Base-by-base conservation (phyloP, 768 basidiomycete species). In the Tylopilus vinaceipallidus region DNA sequence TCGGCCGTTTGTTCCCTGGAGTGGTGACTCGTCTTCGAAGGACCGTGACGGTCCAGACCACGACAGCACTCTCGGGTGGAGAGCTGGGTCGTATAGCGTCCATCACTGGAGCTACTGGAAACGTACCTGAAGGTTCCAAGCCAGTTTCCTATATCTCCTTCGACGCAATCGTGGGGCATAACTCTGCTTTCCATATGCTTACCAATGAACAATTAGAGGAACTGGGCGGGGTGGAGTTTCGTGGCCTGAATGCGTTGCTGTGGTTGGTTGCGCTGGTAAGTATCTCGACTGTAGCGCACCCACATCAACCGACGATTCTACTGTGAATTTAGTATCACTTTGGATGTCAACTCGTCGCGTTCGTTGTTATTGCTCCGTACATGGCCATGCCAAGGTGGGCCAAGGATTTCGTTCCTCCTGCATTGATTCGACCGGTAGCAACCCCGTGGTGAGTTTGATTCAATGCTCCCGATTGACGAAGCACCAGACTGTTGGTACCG, bases 161-260 rank as follows among this genome's bases (percentile, higher is more conserved):
- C 62, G 82, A 91, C 38, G 88, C 91, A 0, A 64, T 80, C 3
- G 90, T 94, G n/a, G 89, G 91, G 0, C 78, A 84, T 29, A 95
- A 95, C 63, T 91, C 88, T 3, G 71, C 72, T 3, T 91, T 91
- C 56, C 76, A 79, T 32, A 72, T 67, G 55, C 69, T 95, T 45
- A 89, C 84, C 0, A 75, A 79, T 17, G 91, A 93, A 40, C 88
- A 98, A 61, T 72, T 90, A 57, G 93, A 95, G 56, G 92, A 97
- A 65, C 71, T 98, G 5, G 94, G 94, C 4, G 95, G 95, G 17
- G 87, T 97, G 7, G 95, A 99, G 65, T 98, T 90, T 62, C 79
- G 93, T 10, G 89, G 88, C 12, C 70, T 97, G 54, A 85, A 84
- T 37, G 81, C 86, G 3, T 66, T 97, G 42, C 71, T 93, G 10